phyloP scores from a whole-genome alignment of 345 rosid genomes.

The Camelina sativa region DNA sequence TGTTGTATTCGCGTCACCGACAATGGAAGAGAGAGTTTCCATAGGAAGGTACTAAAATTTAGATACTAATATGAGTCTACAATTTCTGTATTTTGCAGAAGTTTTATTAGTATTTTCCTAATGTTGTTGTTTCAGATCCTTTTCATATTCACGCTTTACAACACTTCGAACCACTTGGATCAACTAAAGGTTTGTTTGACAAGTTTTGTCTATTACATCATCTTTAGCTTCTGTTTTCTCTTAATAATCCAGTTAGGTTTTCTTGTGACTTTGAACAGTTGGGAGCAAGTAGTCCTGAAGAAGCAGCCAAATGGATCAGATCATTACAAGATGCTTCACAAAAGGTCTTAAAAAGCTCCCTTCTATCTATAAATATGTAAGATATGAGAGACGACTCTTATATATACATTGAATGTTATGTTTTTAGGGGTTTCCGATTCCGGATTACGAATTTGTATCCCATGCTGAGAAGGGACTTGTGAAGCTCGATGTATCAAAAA shows the following conservation, averaged over 20 bases:
- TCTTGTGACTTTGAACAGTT: slow-evolving; percentile 48
- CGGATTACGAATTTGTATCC: slow-evolving; percentile 54
- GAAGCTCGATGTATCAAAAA: slow-evolving; percentile 51
- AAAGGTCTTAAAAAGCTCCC: slow-evolving; percentile 55
- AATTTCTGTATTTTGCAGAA: slow-evolving; percentile 12
- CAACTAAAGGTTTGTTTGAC: slow-evolving; percentile 67
- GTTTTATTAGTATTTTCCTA: not conserved
- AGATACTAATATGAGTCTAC: slow-evolving; percentile 4
- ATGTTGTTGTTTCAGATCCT: slow-evolving; percentile 62
- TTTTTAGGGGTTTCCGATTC: slow-evolving; percentile 58
- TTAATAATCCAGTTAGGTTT: not conserved
- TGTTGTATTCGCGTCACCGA: slow-evolving; percentile 81
- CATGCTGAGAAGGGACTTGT: slow-evolving; percentile 57
- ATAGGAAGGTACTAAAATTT: slow-evolving; percentile 64
- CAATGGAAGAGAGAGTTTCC: slow-evolving; percentile 87
- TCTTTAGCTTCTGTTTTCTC: not conserved
- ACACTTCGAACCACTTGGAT: slow-evolving; percentile 72
- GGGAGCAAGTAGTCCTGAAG: slow-evolving; percentile 96
- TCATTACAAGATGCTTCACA: slow-evolving; percentile 70
- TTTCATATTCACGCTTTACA: slow-evolving; percentile 82
- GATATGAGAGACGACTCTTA: slow-evolving; percentile 7
- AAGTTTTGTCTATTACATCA: not conserved
- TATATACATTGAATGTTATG: slow-evolving; percentile 10
- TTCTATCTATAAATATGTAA: not conserved
- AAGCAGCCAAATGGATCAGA: slow-evolving; percentile 86